Evolutionary conservation across 2,329 filamentous ascomycete genomes (phyloP).

Genomic region (Akanthomyces lecanii): DNA sequence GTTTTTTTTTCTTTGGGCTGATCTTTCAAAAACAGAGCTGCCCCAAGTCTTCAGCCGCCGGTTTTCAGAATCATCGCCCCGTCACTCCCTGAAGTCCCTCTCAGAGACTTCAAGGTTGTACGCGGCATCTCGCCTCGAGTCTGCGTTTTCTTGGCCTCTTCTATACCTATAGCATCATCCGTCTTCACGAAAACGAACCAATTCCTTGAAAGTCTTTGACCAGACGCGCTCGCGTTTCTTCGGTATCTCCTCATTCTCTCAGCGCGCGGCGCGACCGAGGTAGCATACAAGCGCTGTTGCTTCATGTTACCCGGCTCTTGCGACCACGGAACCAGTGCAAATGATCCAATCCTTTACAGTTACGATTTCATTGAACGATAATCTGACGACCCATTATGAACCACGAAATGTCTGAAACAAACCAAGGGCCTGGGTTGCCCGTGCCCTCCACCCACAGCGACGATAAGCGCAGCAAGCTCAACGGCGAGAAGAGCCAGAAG

Average conservation of each 20-base stretch:
- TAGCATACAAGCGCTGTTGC: not conserved
- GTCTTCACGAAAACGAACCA: not conserved
- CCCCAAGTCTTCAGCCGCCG: not conserved
- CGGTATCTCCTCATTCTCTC: not conserved
- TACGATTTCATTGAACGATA: too few relatives aligned
- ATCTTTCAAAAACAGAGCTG: not conserved
- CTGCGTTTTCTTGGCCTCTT: not conserved
- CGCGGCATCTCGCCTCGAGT: not conserved
- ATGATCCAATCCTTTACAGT: too few relatives aligned
- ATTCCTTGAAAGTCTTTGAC: not conserved
- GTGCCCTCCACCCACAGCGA: slow-evolving; percentile 27
- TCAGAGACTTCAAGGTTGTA: not conserved
- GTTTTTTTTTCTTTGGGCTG: not conserved
- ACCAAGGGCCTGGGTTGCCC: slow-evolving; percentile 22
- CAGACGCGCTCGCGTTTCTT: too few relatives aligned
- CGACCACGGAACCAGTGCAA: not conserved
- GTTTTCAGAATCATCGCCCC: not conserved
- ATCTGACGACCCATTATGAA: not conserved
- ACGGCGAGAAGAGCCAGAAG: slow-evolving; percentile 14
- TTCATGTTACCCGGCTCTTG: not conserved
- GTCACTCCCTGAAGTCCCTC: not conserved
- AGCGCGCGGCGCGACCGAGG: not conserved
- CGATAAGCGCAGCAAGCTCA: slow-evolving; percentile 20
- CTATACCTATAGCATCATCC: not conserved
- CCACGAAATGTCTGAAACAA: not conserved